Conservation (phyloP, 345 rosid species). For the Tarenaya hassleriana region DNA sequence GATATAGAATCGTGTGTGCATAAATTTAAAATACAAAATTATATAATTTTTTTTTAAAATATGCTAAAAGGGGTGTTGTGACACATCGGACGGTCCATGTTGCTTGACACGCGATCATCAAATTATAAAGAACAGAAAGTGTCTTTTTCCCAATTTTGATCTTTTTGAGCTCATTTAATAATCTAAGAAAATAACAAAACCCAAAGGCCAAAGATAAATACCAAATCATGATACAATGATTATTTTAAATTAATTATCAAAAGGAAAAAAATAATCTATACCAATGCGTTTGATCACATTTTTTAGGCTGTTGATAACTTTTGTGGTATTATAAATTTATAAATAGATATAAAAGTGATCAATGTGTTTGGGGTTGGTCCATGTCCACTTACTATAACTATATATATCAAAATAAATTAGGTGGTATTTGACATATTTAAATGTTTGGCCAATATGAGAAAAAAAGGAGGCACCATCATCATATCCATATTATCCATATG, state of each 20-base stretch:
- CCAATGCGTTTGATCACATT: too few relatives aligned
- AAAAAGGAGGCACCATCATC: constrained; percentile 10
- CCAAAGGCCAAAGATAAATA: background rate
- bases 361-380: too few relatives aligned
- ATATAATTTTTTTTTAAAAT: too few relatives aligned
- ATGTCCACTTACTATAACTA: too few relatives aligned
- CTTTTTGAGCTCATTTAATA: background rate
- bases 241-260: too few relatives aligned
- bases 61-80: background rate
- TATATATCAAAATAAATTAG: too few relatives aligned
- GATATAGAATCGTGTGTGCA: too few relatives aligned
- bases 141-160: constrained; percentile 10
- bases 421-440: background rate
- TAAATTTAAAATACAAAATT: too few relatives aligned
- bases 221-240: background rate
- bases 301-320: too few relatives aligned
- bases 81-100: constrained; percentile 25
- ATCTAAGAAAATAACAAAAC: constrained; percentile 1
- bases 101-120: constrained; percentile 27
- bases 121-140: constrained; percentile 22
- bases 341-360: too few relatives aligned
- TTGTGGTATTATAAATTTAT: too few relatives aligned
- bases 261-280: too few relatives aligned
- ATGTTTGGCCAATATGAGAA: constrained; percentile 25
- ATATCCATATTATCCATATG: background rate